phyloP scores from a whole-genome alignment of 345 rosid genomes.

The Hypericum perforatum region DNA sequence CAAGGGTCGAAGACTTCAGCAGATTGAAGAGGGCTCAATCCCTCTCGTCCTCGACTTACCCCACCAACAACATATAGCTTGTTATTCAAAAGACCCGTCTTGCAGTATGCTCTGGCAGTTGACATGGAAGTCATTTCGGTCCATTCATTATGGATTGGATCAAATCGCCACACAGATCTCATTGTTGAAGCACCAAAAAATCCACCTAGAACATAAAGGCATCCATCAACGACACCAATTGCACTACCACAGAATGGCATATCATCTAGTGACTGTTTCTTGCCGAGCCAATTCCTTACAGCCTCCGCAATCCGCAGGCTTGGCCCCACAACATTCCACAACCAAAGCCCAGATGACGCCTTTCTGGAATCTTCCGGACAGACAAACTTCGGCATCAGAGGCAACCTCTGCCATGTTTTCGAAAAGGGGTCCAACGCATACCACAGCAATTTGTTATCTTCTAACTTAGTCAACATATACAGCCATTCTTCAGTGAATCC shows the following conservation, averaged over 20 bases:
- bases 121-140: conserved; percentile 65
- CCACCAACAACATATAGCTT: conserved; percentile 90
- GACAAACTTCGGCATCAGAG: conserved; percentile 48
- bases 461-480: conserved; percentile 61
- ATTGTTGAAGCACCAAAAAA: conserved; percentile 52
- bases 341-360: conserved; percentile 35
- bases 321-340: conserved; percentile 53
- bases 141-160: conserved; percentile 63
- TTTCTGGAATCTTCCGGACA: conserved; percentile 46
- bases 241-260: conserved; percentile 73
- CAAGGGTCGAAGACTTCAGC: conserved; percentile 80
- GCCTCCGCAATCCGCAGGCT: conserved; percentile 46
- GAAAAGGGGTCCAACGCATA: conserved; percentile 76
- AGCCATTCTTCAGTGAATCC: conserved; percentile 83
- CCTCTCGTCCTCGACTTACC: conserved; percentile 51
- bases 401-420: conserved; percentile 73
- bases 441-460: conserved; percentile 64
- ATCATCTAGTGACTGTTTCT: conserved; percentile 35
- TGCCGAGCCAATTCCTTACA: conserved; percentile 60
- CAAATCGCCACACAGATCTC: conserved; percentile 64
- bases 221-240: conserved; percentile 64
- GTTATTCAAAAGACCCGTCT: conserved; percentile 62
- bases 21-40: conserved; percentile 67
- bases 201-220: conserved; percentile 78
- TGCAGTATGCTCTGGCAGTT: conserved; percentile 64